phyloP scores from a whole-genome alignment of 2,329 filamentous ascomycete species.

The Myriosclerotinia curreyana region DNA sequence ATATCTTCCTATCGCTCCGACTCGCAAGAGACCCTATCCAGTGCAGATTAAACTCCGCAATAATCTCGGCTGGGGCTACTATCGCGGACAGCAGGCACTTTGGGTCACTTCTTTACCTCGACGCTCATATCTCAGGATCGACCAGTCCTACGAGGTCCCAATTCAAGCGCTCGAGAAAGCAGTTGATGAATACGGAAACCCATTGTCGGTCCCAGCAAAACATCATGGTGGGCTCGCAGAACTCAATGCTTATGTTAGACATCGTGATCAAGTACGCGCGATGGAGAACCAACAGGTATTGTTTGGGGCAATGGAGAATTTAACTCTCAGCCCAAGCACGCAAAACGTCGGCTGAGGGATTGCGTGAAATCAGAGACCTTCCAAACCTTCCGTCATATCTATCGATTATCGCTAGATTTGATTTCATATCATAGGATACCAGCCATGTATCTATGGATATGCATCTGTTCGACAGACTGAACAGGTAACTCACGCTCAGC shows the following conservation, averaged over 20 bases:
- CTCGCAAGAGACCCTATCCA: conserved; percentile 25
- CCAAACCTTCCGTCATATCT: neutral
- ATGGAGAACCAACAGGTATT: conserved; percentile 1
- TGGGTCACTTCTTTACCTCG: conserved; percentile 13
- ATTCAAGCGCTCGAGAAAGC: conserved; percentile 26
- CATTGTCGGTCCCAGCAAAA: conserved; percentile 23
- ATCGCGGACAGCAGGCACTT: neutral
- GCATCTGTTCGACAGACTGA: neutral
- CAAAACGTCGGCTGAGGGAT: neutral
- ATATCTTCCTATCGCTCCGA: conserved; percentile 25
- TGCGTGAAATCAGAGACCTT: neutral
- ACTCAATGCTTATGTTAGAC: conserved; percentile 24
- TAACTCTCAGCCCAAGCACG: neutral
- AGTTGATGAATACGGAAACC: conserved; percentile 17
- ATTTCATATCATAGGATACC: neutral
- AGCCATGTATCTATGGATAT: neutral
- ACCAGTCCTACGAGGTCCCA: conserved; percentile 24
- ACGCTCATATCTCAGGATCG: conserved; percentile 25
- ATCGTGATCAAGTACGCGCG: conserved; percentile 23
- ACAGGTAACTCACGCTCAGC: neutral
- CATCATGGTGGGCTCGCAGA: conserved; percentile 24
- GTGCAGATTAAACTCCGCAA: conserved; percentile 26
- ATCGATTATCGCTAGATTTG: neutral
- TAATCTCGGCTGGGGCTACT: conserved; percentile 3
- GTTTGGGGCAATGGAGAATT: neutral